A percentile compares a stretch with the other conserved stretches of the same genome.
These are phyloP conservation scores for Daedaleopsis nitida DNA, from an alignment of 768 basidiomycete genomes.

Conservation along the genomic window DNA sequence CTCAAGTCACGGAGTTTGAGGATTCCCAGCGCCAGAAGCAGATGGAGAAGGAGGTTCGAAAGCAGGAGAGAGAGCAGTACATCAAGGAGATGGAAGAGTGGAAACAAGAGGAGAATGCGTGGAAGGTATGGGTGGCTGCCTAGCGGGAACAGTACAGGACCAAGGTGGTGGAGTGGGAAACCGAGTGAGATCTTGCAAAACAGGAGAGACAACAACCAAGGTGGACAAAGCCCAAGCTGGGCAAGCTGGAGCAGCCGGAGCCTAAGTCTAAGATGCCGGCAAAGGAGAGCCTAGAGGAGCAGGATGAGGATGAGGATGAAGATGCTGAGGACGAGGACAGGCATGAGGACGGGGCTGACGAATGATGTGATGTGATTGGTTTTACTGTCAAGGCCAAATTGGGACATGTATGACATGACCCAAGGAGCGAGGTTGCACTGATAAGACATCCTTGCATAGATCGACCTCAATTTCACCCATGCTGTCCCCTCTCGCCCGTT, in stretches of 20 bases:
- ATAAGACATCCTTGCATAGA: neutral
- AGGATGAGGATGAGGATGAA: constrained; percentile 4
- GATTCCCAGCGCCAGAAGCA: neutral
- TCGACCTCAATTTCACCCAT: too few relatives aligned
- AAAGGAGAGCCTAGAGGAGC: neutral
- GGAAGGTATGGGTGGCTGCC: constrained; percentile 1
- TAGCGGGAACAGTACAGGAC: constrained; percentile 8
- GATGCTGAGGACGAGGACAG: neutral
- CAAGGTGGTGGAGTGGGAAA: constrained; percentile 23
- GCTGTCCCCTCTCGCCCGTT: too few relatives aligned
- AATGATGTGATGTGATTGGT: neutral
- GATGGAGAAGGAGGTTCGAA: neutral
- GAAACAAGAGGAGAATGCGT: neutral
- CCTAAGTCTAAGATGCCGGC: neutral
- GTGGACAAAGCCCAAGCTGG: neutral
- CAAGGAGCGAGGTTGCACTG: neutral
- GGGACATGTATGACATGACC: neutral
- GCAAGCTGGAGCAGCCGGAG: neutral
- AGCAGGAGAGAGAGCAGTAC: neutral
- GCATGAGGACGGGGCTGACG: neutral
- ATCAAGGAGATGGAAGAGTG: neutral
- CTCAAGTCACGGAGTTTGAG: constrained; percentile 9
- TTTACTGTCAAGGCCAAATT: neutral
- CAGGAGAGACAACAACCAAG: constrained; percentile 5
- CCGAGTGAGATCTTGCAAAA: constrained; percentile 17